A percentile compares a stretch with the other conserved stretches of the same genome.
These are phyloP conservation scores for Eucalyptus pauciflora DNA, from an alignment of 345 rosid species.

Conservation along the genomic window DNA sequence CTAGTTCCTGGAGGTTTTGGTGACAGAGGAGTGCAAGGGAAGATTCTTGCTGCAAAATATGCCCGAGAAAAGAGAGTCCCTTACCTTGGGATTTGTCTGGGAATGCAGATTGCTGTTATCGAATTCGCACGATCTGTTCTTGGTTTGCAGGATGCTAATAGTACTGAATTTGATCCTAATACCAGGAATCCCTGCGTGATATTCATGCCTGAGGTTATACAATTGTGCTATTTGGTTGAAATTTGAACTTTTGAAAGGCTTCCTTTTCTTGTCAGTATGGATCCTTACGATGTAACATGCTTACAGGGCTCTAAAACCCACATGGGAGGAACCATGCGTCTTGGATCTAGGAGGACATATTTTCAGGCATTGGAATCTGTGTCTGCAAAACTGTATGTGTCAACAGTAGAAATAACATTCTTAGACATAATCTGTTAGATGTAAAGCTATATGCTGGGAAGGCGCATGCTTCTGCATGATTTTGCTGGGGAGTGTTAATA, in stretches of 20 bases:
- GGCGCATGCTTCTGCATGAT: neutral
- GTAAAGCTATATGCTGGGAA: neutral
- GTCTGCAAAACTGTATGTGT: conserved; percentile 69
- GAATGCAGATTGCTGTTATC: conserved; percentile 95
- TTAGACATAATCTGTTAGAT: neutral
- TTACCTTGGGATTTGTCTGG: conserved; percentile 90
- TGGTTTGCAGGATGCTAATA: conserved; percentile 74
- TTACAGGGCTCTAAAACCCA: conserved; percentile 85
- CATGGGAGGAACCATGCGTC: conserved; percentile 96
- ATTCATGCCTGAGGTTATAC: conserved; percentile 89
- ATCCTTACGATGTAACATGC: neutral
- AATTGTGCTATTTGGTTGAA: neutral
- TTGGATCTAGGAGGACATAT: conserved; percentile 78
- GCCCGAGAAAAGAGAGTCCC: conserved; percentile 88
- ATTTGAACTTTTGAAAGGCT: neutral
- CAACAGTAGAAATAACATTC: neutral
- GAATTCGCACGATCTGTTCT: conserved; percentile 77
- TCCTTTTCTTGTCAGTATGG: neutral
- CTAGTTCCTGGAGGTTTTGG: conserved; percentile 99
- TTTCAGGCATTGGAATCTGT: conserved; percentile 56
- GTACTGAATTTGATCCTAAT: conserved; percentile 80
- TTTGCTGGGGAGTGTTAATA: neutral
- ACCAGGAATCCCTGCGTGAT: conserved; percentile 74
- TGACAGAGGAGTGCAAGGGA: conserved; percentile 88
- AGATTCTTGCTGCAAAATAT: conserved; percentile 78